These are phyloP conservation scores for Xylaria sp. DNA, from an alignment of 2,329 filamentous ascomycete genomes.

Conservation along the genomic window DNA sequence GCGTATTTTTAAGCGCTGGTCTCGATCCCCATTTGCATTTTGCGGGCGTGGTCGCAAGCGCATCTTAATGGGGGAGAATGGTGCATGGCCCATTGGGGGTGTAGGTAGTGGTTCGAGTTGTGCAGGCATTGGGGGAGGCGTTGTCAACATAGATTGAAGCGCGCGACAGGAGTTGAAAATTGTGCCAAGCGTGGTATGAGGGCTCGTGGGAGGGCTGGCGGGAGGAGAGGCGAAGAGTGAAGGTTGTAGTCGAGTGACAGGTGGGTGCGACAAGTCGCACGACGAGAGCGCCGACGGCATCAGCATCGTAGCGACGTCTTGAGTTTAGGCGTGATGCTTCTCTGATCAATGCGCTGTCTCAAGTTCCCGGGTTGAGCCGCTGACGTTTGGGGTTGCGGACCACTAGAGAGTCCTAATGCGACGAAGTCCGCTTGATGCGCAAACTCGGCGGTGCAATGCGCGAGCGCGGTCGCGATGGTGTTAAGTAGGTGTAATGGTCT, in stretches of 20 bases:
- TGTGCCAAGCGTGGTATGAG: slow-evolving; percentile 56
- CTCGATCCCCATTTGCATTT: slow-evolving; percentile 40
- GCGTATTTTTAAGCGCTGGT: slow-evolving; percentile 54
- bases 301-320: slow-evolving; percentile 53
- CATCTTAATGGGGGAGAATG: slow-evolving; percentile 55
- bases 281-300: slow-evolving; percentile 61
- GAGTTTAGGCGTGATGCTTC: neutral
- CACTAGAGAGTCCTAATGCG: slow-evolving; percentile 17
- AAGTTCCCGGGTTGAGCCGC: slow-evolving; percentile 4
- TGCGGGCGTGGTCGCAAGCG: slow-evolving; percentile 56
- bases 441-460: slow-evolving; percentile 2
- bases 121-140: slow-evolving; percentile 42
- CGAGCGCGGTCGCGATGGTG: neutral
- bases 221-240: slow-evolving; percentile 64
- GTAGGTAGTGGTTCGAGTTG: slow-evolving; percentile 54
- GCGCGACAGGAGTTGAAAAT: slow-evolving; percentile 66
- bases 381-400: neutral
- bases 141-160: slow-evolving; percentile 62
- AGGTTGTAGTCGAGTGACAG: slow-evolving; percentile 52
- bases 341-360: neutral
- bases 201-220: slow-evolving; percentile 58
- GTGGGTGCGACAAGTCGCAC: slow-evolving; percentile 60
- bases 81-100: slow-evolving; percentile 59
- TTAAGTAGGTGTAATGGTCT: neutral
- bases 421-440: slow-evolving; percentile 9